phyloP scores from a whole-genome alignment of 2,329 filamentous ascomycete genomes.

The Ceratocystis smalleyi region DNA sequence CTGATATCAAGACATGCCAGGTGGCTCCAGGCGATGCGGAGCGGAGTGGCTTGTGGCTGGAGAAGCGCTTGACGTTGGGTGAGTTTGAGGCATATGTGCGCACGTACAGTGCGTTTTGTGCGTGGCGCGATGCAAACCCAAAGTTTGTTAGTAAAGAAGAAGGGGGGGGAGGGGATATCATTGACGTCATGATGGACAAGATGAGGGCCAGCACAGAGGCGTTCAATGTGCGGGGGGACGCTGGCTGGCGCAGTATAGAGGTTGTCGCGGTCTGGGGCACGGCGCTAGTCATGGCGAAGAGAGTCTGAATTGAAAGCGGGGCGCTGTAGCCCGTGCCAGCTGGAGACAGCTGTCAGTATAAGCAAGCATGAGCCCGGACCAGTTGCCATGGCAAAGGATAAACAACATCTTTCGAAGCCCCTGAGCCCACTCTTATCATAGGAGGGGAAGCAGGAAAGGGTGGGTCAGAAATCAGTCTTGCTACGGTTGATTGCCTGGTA shows the following conservation, averaged over 20 bases:
- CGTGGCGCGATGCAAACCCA: constrained; percentile 42
- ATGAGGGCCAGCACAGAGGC: constrained; percentile 38
- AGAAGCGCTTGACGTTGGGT: constrained; percentile 37
- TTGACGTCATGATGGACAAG: constrained; percentile 46
- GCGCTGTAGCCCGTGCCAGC: not conserved
- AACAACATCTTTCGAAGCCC: constrained; percentile 16
- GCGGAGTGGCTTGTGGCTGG: constrained; percentile 31
- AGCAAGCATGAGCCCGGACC: not conserved
- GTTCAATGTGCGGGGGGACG: constrained; percentile 33
- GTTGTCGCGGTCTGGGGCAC: constrained; percentile 47
- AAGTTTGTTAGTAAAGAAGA: constrained; percentile 33
- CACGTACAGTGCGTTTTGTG: constrained; percentile 44
- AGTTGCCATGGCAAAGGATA: constrained; percentile 15
- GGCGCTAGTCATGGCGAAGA: constrained; percentile 41
- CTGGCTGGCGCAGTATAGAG: constrained; percentile 35
- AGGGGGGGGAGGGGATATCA: constrained; percentile 43
- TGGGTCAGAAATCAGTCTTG: not conserved
- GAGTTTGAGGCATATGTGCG: constrained; percentile 45
- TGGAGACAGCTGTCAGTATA: not conserved
- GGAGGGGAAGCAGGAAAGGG: not conserved
- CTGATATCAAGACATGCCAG: constrained; percentile 28
- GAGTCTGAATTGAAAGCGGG: constrained; percentile 13
- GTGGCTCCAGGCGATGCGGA: constrained; percentile 22
- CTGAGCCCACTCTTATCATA: constrained; percentile 6
- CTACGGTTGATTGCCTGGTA: not conserved